Conservation (phyloP, 495 filamentous ascomycete species). For the Penicillium crystallinum region DNA sequence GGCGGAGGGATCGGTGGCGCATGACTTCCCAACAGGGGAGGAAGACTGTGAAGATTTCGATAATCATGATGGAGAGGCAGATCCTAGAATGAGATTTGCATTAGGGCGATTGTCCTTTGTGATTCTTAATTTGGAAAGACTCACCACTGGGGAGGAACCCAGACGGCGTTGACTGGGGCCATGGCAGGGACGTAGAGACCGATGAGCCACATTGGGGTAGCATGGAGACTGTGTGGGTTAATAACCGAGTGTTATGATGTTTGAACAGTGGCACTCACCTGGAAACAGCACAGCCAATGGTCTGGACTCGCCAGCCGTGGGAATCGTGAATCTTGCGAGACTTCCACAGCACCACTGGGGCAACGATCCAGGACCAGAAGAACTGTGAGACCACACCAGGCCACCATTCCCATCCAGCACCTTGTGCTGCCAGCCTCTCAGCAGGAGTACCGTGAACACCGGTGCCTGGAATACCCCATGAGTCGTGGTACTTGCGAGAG, state of each 20-base stretch:
- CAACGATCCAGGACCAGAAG: slow-evolving; percentile 58
- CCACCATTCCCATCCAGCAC: slow-evolving; percentile 62
- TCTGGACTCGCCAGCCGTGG: slow-evolving; percentile 64
- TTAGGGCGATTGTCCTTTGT: neutral
- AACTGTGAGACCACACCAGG: slow-evolving; percentile 60
- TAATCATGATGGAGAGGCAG: slow-evolving; percentile 47
- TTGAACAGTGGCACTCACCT: neutral
- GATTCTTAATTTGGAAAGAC: slow-evolving; percentile 7
- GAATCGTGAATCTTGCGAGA: slow-evolving; percentile 55
- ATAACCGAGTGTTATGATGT: neutral
- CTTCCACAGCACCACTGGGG: slow-evolving; percentile 42
- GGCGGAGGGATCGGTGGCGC: slow-evolving; percentile 42
- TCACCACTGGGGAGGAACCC: slow-evolving; percentile 54
- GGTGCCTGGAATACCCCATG: slow-evolving; percentile 49
- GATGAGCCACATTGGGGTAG: slow-evolving; percentile 62
- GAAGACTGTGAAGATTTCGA: slow-evolving; percentile 50
- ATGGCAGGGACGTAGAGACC: slow-evolving; percentile 55
- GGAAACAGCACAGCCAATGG: slow-evolving; percentile 55
- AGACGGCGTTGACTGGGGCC: slow-evolving; percentile 49
- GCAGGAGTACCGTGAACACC: slow-evolving; percentile 31
- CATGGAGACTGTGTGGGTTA: slow-evolving; percentile 39
- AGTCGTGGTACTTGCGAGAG: slow-evolving; percentile 61
- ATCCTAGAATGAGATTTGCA: slow-evolving; percentile 33
- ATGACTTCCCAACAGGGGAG: slow-evolving; percentile 52
- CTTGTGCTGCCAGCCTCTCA: slow-evolving; percentile 36